Evolutionary conservation across 2,329 filamentous ascomycete genomes (phyloP), one percentile per base, ranked within the genome.

Genomic region (Penicillium aurantiogriseum): DNA sequence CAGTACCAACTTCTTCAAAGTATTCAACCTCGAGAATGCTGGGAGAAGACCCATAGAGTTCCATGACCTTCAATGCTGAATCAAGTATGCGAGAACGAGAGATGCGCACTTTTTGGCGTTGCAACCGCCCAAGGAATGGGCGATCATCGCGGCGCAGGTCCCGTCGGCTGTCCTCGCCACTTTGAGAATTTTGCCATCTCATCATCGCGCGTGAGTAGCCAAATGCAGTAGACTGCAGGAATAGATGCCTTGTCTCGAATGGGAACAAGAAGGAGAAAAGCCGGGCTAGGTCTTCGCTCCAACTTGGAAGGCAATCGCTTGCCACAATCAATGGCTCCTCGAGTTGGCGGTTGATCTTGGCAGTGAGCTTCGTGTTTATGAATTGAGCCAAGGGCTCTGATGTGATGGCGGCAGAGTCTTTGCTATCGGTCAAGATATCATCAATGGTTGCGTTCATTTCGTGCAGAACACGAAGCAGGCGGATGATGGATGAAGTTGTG

Each of bases 61-160:
- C 93, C 93, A 99, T 97, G 31, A 99, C 94, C 76, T 99, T 99
- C 73, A 97, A 82, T 0, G 94, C 94, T 15, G 94, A 97, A 72
- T 99, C 94, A 8, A 99, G 81, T 45, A 99, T 97, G 68, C 95
- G 92, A n/a, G 86, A 86, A 43, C 94, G 86, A 5, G 93, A 96
- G 59, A 99, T 97, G 44, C 94, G 88, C n/a, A 99, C 93, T 75
- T 99, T 99, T 70, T 99, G 94, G 56, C 94, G 87, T 73, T 97
- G 94, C 1, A 97, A 83, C 42, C 93, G 85, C 15, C 94, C 94
- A 3, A 97, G 80, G 81, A 95, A 96, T 2, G 92, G 92, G 13
- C 92, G 85, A 61, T 97, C 92, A 65, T 97, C 93, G 47, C 91
- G 83, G 61, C 87, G 88, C 46, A 92, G 87, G 67, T 96, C 90